Evolutionary conservation across 345 rosid species (phyloP), one percentile per base, ranked within the genome.

Genomic region (Microthlaspi erraticum): DNA sequence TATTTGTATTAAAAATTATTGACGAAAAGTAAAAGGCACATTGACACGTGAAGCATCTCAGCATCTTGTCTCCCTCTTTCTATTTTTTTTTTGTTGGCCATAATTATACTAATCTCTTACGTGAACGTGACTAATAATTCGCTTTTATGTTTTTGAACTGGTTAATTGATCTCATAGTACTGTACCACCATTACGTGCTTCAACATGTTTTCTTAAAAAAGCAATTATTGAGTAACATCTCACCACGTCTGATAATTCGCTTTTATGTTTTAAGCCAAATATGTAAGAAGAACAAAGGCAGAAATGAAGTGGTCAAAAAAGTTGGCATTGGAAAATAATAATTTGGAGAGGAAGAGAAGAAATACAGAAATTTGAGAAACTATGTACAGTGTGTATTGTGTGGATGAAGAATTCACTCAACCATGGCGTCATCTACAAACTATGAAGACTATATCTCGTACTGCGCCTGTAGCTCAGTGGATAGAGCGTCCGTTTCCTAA

Each of bases 401-500:
- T n/a, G n/a, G n/a, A n/a, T n/a, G n/a, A n/a, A n/a, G n/a, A n/a
- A n/a, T n/a, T n/a, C n/a, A n/a, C n/a, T n/a, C n/a, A n/a, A n/a
- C n/a, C n/a, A n/a, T n/a, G n/a, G n/a, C n/a, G n/a, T n/a, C n/a
- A n/a, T n/a, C n/a, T n/a, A n/a, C n/a, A n/a, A n/a, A n/a, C n/a
- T n/a, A n/a, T n/a, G n/a, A n/a, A n/a, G n/a, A n/a, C n/a, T n/a
- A n/a, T n/a, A n/a, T n/a, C n/a, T n/a, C n/a, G n/a, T n/a, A n/a
- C n/a, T n/a, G 97, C 97, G 86, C 94, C 84, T 83, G 92, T 89
- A 89, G 99, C 93, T 94, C 93, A 86, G 93, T 91, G 95, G 93
- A 88, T 89, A 91, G 95, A 88, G 96, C 90, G 95, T 87, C 93
- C 86, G 96, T 89, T 89, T 94, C 97, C 91, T 91, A 91, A 89